Base-by-base conservation (phyloP, 2,329 filamentous ascomycete genomes). In the Proliferodiscus dingleyae region DNA sequence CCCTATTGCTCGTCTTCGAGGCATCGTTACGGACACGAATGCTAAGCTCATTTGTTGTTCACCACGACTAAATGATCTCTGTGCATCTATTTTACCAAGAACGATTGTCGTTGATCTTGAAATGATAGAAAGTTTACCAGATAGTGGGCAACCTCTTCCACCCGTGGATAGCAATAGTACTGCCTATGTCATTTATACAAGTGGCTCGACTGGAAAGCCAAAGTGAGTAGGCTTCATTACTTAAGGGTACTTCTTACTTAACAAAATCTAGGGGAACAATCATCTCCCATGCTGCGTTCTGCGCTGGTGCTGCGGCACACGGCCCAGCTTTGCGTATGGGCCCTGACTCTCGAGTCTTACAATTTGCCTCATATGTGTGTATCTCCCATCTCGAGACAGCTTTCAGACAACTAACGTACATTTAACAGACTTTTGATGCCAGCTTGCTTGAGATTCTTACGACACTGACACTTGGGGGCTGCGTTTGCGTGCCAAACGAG, bases 401-500 rank as follows among this genome's bases (percentile, higher is more conserved):
- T 21, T 4, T 34, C 32, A 18, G 32, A 18, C 32, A 7, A 7
- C 7, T 28, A 7, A 7, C 26, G 26, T 28, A 28, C 13, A 10
- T 18, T 34, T 18, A 34, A 6, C 10, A 37, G 34, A 65, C 66
- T 9, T 71, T 70, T 37, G 69, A 71, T 54, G 66, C 56, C 42
- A 67, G 69, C 58, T 68, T 69, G 32, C 55, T 61, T 2, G 57
- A 54, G 19, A 70, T 54, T 10, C 42, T 62, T 3, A 45, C 41
- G 8, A 47, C 55, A 2, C 58, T 72, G 9, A 59, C 61, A 16
- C 47, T 60, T 19, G 68, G 69, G 26, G 68, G 64, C 5, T 66
- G 62, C 38, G 56, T 71, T 3, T 71, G 68, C 36, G 60, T 71
- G 7, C 66, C 68, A 1, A 65, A 63, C 0, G 65, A 70, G 22